A percentile compares a stretch with the other conserved stretches of the same genome.
Evolutionary conservation across 345 rosid species (phyloP).

Genomic region (Durio zibethinus): DNA sequence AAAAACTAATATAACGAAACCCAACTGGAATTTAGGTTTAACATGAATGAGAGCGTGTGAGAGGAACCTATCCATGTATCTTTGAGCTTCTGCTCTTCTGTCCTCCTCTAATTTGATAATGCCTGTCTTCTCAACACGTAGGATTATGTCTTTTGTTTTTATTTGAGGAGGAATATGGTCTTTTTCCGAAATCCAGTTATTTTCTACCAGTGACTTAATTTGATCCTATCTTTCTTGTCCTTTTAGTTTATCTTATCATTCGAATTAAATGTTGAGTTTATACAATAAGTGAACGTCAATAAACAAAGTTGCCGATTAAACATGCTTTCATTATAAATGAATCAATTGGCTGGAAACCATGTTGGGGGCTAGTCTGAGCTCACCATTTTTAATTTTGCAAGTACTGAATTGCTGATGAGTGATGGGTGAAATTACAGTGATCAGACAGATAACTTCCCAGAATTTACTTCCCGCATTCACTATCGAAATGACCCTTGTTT

Average conservation of each 20-base stretch:
- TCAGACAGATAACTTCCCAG: slow-evolving; percentile 36
- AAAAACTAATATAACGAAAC: not conserved
- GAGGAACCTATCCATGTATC: slow-evolving; percentile 21
- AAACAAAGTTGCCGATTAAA: not conserved
- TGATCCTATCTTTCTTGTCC: not conserved
- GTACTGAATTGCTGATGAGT: slow-evolving; percentile 4
- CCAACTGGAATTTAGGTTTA: slow-evolving; percentile 24
- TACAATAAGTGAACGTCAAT: not conserved
- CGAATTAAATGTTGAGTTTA: not conserved
- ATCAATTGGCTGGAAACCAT: slow-evolving; percentile 1
- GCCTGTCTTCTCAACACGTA: slow-evolving; percentile 14
- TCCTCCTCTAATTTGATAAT: slow-evolving; percentile 23
- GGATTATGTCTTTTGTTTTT: slow-evolving; percentile 5
- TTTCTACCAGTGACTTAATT: not conserved
- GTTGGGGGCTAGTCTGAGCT: not conserved
- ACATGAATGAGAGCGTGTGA: slow-evolving; percentile 19
- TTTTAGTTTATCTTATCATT: not conserved
- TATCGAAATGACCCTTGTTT: slow-evolving; percentile 16
- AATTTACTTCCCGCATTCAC: slow-evolving; percentile 31
- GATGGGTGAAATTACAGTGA: slow-evolving; percentile 27
- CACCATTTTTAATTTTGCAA: not conserved
- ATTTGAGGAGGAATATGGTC: not conserved
- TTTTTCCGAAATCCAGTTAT: not conserved
- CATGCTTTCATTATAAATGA: not conserved
- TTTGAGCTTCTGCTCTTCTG: slow-evolving; percentile 26